Evolutionary conservation across 2,329 filamentous ascomycete species (phyloP).

Genomic region (Penicillium brasilianum): DNA sequence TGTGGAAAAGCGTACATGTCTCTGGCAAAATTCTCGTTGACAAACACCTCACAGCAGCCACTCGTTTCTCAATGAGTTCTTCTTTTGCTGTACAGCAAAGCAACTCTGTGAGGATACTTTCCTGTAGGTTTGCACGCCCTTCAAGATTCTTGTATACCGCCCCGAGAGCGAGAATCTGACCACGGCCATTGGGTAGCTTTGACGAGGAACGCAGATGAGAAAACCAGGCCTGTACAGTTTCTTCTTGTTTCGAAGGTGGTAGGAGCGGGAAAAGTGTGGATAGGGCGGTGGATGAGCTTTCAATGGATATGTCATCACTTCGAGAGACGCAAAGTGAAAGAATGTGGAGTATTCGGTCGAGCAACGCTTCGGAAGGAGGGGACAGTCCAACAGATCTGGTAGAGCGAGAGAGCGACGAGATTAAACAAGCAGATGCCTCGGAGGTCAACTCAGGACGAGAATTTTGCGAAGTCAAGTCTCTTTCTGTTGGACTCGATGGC

Average conservation of each 20-base stretch:
- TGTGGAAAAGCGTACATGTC: slow-evolving; percentile 36
- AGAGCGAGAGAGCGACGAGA: slow-evolving; percentile 45
- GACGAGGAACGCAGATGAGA: slow-evolving; percentile 42
- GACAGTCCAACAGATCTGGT: slow-evolving; percentile 18
- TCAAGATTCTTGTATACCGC: slow-evolving; percentile 44
- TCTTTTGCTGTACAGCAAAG: slow-evolving; percentile 43
- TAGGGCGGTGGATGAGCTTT: slow-evolving; percentile 47
- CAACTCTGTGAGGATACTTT: slow-evolving; percentile 40
- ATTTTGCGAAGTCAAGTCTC: slow-evolving; percentile 46
- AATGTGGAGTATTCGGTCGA: slow-evolving; percentile 39
- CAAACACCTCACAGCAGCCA: slow-evolving; percentile 48
- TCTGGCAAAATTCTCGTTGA: slow-evolving; percentile 44
- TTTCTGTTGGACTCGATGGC: slow-evolving; percentile 39
- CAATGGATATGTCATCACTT: slow-evolving; percentile 47
- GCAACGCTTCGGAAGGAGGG: slow-evolving; percentile 29
- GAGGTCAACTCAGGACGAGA: slow-evolving; percentile 50
- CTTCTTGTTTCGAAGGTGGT: slow-evolving; percentile 36
- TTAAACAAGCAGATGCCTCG: slow-evolving; percentile 47
- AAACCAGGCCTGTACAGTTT: slow-evolving; percentile 48
- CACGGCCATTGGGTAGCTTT: slow-evolving; percentile 47
- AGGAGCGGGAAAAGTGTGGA: slow-evolving; percentile 48
- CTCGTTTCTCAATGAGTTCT: slow-evolving; percentile 49
- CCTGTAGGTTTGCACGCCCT: slow-evolving; percentile 28
- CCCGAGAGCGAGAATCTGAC: slow-evolving; percentile 51
- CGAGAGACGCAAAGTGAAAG: slow-evolving; percentile 48